Conservation (phyloP, 2,329 filamentous ascomycete species). For the Hortaea werneckii region DNA sequence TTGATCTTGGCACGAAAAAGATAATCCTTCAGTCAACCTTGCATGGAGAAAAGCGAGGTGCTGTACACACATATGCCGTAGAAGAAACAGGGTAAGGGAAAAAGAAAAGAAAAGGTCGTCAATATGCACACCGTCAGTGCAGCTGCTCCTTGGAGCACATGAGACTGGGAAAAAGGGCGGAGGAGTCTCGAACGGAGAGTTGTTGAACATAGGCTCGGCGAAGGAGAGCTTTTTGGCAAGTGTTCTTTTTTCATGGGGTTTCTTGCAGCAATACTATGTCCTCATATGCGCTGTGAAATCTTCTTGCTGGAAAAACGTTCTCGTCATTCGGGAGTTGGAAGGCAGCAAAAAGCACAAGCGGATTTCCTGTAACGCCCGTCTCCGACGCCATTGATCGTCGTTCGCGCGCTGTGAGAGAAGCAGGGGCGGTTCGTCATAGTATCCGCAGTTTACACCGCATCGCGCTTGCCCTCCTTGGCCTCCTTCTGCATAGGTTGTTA, state of each 20-base stretch:
- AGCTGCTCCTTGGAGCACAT: no score
- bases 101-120: constrained; percentile 1
- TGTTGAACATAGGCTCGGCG: not conserved
- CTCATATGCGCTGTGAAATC: not conserved
- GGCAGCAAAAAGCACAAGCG: not conserved
- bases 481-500: constrained; percentile 64
- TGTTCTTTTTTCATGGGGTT: not conserved
- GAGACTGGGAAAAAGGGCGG: constrained; percentile 3
- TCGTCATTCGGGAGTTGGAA: no score
- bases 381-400: not conserved
- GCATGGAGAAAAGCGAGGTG: constrained; percentile 48
- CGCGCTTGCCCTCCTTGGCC: constrained; percentile 90
- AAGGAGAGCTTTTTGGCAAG: not conserved
- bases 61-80: constrained; percentile 64
- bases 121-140: no score
- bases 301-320: no score
- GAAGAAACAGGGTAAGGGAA: no score
- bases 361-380: not conserved
- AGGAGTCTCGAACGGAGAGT: not conserved
- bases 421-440: no score
- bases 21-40: constrained; percentile 54
- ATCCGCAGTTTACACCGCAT: constrained; percentile 73
- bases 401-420: constrained; percentile 13
- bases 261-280: not conserved
- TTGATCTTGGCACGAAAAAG: constrained; percentile 52